phyloP scores from a whole-genome alignment of 768 basidiomycete species.

The Clitopilus passeckerianus region DNA sequence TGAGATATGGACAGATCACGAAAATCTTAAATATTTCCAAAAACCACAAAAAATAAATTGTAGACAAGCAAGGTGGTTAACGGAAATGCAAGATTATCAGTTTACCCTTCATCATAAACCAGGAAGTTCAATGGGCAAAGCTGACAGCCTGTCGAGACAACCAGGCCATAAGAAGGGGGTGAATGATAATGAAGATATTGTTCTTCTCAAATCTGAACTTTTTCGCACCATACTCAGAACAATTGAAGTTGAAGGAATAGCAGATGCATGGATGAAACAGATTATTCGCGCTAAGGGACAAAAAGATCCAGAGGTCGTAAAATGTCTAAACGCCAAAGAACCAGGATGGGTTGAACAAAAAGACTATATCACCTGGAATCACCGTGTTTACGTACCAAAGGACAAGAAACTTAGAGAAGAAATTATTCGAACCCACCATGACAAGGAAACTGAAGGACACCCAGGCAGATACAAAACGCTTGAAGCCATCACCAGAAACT shows the following conservation, averaged over 20 bases:
- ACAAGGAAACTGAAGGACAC: neutral
- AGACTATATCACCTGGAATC: neutral
- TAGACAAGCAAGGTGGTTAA: constrained; percentile 7
- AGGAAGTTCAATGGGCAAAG: neutral
- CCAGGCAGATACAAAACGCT: neutral
- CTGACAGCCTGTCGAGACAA: constrained; percentile 3
- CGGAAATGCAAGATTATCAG: neutral
- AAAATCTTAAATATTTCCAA: constrained; percentile 12
- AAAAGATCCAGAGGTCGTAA: neutral
- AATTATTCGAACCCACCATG: neutral
- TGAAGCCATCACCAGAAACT: neutral
- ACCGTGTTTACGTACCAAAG: neutral
- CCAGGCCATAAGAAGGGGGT: constrained; percentile 9
- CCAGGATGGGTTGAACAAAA: neutral
- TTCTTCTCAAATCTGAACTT: neutral
- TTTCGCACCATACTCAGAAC: neutral
- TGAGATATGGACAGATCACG: constrained; percentile 13
- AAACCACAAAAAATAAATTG: constrained; percentile 20
- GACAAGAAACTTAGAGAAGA: neutral
- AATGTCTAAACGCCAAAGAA: neutral
- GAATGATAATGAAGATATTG: constrained; percentile 5
- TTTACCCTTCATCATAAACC: neutral
- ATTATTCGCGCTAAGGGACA: neutral
- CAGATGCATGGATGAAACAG: neutral
- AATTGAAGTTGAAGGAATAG: neutral